Percentiles rank a stretch among this genome's conserved stretches.
Evolutionary conservation across 257 asterid genomes (phyloP).

Genomic region (Jasminum sambac): DNA sequence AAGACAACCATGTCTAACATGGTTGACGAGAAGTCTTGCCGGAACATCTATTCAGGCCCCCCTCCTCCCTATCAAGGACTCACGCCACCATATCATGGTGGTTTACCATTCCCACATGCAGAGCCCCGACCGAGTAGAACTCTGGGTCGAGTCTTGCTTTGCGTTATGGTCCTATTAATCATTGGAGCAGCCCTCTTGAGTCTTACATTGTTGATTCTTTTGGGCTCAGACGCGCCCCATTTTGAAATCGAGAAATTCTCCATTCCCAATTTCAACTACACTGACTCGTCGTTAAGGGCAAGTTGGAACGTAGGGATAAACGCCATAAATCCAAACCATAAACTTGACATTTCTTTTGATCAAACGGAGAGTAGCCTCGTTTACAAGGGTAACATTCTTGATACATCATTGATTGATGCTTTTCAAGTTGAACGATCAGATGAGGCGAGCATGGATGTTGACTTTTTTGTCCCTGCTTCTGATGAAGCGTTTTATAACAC

Average conservation of each 20-base stretch:
- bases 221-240: slow-evolving; percentile 13
- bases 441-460: neutral
- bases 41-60: neutral
- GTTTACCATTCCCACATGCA: slow-evolving; percentile 2
- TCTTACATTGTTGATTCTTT: neutral
- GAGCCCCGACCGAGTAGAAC: neutral
- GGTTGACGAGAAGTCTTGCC: neutral
- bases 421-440: neutral
- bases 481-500: neutral
- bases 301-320: slow-evolving; percentile 20
- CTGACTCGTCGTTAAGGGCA: slow-evolving; percentile 8
- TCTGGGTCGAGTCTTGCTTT: slow-evolving; percentile 9
- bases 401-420: neutral
- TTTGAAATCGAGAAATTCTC: slow-evolving; percentile 23
- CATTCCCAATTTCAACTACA: slow-evolving; percentile 24
- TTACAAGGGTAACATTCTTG: slow-evolving; percentile 12
- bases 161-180: slow-evolving; percentile 8
- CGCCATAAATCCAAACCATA: slow-evolving; percentile 15
- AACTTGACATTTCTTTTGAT: slow-evolving; percentile 14
- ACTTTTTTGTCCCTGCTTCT: slow-evolving; percentile 3
- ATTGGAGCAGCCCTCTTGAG: slow-evolving; percentile 1
- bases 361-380: slow-evolving; percentile 17
- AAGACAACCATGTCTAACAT: neutral
- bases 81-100: slow-evolving; percentile 5
- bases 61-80: slow-evolving; percentile 7